Percentiles rank a stretch among this genome's conserved stretches.
Evolutionary conservation across 2,329 filamentous ascomycete genomes (phyloP).

Genomic region (Pseudocercospora vitis): DNA sequence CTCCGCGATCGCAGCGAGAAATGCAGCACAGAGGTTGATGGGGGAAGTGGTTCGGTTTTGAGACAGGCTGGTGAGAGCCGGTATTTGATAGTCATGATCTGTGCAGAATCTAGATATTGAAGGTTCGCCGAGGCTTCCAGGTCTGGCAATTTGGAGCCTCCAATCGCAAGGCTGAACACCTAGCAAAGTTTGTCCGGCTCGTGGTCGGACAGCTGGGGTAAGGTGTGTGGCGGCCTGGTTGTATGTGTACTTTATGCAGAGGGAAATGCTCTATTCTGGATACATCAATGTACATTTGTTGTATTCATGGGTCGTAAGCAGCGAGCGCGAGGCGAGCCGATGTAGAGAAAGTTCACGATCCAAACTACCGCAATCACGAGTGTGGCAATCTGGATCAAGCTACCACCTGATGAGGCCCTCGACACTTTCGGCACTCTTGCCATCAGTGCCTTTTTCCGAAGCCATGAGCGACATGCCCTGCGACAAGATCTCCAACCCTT

Average conservation of each 20-base stretch:
- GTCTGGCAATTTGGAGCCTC: neutral
- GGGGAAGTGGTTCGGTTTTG: no score
- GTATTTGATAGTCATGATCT: neutral
- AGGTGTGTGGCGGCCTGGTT: no score
- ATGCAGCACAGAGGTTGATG: neutral
- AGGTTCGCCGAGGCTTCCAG: neutral
- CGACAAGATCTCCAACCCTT: slow-evolving; percentile 36
- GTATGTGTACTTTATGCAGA: no score
- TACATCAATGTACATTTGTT: no score
- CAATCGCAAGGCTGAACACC: neutral
- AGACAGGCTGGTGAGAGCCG: no score
- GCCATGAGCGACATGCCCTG: neutral
- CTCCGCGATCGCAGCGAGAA: neutral
- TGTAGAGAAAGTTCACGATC: no score
- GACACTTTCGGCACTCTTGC: slow-evolving; percentile 1
- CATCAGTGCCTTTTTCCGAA: slow-evolving; percentile 1
- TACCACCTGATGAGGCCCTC: neutral
- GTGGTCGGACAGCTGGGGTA: no score
- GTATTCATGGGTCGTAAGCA: no score
- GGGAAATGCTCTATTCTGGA: no score
- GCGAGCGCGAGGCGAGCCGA: no score
- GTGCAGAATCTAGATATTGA: neutral
- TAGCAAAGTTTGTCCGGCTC: neutral
- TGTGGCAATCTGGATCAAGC: neutral
- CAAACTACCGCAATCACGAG: no score